These are phyloP conservation scores for Apiospora phragmitis DNA, from an alignment of 2,329 filamentous ascomycete species.

Conservation along the genomic window DNA sequence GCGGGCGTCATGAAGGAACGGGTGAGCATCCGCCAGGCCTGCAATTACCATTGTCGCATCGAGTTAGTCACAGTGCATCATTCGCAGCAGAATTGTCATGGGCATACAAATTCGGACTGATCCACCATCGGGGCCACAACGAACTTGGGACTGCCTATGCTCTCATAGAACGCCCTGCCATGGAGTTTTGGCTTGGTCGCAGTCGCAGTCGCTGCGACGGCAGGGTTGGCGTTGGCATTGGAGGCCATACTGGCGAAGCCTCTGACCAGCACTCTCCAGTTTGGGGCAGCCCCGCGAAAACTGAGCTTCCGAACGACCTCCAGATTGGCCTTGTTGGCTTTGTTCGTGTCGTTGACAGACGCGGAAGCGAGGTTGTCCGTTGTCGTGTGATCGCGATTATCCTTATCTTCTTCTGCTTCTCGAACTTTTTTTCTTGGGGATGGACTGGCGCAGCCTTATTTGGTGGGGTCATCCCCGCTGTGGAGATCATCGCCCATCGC, in stretches of 20 bases:
- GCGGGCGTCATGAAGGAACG: conserved; percentile 80
- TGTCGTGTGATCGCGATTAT: neutral
- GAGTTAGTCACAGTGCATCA: neutral
- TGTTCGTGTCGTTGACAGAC: neutral
- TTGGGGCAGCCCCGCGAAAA: conserved; percentile 13
- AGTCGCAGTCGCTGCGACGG: conserved; percentile 17
- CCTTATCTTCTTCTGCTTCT: neutral
- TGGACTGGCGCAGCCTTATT: neutral
- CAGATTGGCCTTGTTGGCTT: neutral
- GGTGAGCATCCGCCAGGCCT: conserved; percentile 98
- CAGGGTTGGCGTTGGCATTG: conserved; percentile 25
- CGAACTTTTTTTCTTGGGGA: conserved; percentile 1
- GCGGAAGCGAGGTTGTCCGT: neutral
- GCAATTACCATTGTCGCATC: neutral
- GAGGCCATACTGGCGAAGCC: conserved; percentile 14
- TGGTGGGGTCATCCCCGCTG: neutral
- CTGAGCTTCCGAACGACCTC: conserved; percentile 9
- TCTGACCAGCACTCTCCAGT: conserved; percentile 14
- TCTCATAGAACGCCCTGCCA: conserved; percentile 91
- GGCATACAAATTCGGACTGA: conserved; percentile 89
- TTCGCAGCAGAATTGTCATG: neutral
- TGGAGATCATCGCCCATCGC: neutral
- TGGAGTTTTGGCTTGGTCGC: conserved; percentile 61
- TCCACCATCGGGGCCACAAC: conserved; percentile 98
- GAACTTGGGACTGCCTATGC: conserved; percentile 86